phyloP scores from a whole-genome alignment of 1,139 yeast genomes.

The Candida tetrigidarum region DNA sequence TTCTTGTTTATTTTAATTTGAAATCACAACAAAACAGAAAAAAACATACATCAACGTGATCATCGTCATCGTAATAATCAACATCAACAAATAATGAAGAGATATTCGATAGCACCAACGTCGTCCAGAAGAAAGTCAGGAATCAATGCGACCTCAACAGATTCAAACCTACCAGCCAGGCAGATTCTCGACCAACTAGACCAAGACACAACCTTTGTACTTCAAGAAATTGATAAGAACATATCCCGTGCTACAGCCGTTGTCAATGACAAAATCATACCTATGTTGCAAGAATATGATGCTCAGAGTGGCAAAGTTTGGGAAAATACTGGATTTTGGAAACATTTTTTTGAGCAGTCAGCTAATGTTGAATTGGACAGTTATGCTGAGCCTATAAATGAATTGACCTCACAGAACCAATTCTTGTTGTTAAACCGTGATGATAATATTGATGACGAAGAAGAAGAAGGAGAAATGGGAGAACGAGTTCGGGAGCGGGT shows the following conservation, averaged over 20 bases:
- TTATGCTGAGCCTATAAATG: slow-evolving; percentile 51
- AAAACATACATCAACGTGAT: slow-evolving; percentile 6
- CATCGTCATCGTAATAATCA: slow-evolving; percentile 1
- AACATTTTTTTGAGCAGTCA: slow-evolving; percentile 72
- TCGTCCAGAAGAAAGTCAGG: slow-evolving; percentile 43
- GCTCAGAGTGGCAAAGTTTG: slow-evolving; percentile 58
- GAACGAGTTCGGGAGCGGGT: not conserved
- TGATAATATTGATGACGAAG: too few relatives aligned
- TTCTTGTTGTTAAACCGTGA: slow-evolving; percentile 25
- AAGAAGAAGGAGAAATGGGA: slow-evolving; percentile 16
- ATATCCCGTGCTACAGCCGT: slow-evolving; percentile 66
- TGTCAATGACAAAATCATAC: slow-evolving; percentile 63
- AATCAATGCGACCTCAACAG: slow-evolving; percentile 19
- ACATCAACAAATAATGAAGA: slow-evolving; percentile 29
- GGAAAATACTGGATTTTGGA: slow-evolving; percentile 72
- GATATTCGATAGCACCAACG: slow-evolving; percentile 46
- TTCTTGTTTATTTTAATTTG: not conserved
- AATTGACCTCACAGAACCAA: slow-evolving; percentile 18
- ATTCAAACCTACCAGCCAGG: slow-evolving; percentile 35
- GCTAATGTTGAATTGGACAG: slow-evolving; percentile 69
- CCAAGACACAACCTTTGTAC: slow-evolving; percentile 76
- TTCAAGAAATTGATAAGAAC: slow-evolving; percentile 81
- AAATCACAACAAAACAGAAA: not conserved
- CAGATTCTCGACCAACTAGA: slow-evolving; percentile 74
- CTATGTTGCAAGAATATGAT: slow-evolving; percentile 64